Base-by-base conservation (phyloP, 2,329 filamentous ascomycete species). In the Ceratocystiopsis minuta region DNA sequence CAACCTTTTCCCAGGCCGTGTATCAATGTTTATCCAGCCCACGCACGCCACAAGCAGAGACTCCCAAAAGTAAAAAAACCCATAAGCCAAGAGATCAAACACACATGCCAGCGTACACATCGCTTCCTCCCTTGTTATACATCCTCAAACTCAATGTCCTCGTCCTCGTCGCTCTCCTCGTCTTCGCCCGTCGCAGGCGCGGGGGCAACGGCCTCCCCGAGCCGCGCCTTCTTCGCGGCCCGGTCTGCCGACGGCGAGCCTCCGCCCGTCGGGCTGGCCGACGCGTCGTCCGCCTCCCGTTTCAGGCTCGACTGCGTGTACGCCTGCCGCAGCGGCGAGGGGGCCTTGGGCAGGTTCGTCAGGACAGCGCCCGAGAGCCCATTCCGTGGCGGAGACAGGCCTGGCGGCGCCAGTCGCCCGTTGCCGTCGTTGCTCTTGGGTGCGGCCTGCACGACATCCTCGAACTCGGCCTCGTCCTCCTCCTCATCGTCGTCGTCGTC, bases 91-190 rank as follows among this genome's bases (percentile, higher is more conserved):
- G 24, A 28, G 20, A 14, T n/a, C 31, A 18, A 14, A 2, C n/a
- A 34, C n/a, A 10, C 24, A 28, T 10, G 7, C 6, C 24, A 28
- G 7, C 20, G 11, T 10, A 28, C 24, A 28, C 5, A n/a, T n/a
- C n/a, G n/a, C n/a, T n/a, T n/a, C n/a, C n/a, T 6, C 6, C 5
- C 11, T 2, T 28, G 11, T 39, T 17, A 66, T 1, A 75, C 70
- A 52, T 75, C 71, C 50, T 74, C 71, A 54, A 75, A 75, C 50
- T 74, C 70, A 46, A 75, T 54, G 20, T 67, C 68, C 28, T 64
- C 63, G 18, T 64, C 65, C 18, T 72, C 68, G 32, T 63, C 63
- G 24, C 63, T 65, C 13, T 67, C 64, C n/a, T 67, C 64, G 24
- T 64, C 64, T 6, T 57, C 57, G 31, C 49, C 32, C 9, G 35